Percentiles rank a stretch among this genome's conserved stretches.
Evolutionary conservation across 2,329 filamentous ascomycete genomes (phyloP).

Genomic region (Leptographium flavum): DNA sequence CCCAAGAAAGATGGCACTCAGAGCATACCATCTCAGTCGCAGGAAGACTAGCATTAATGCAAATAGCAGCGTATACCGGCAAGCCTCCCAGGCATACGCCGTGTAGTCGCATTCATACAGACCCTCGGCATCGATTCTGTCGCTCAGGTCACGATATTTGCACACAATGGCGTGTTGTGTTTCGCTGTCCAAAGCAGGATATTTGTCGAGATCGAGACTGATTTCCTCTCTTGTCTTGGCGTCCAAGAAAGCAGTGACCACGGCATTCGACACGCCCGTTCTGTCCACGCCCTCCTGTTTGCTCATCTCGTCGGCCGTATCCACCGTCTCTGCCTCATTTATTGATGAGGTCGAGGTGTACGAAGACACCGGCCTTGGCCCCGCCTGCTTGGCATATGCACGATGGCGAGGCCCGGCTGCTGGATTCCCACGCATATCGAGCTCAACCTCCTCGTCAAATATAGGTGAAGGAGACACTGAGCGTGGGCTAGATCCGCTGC

Average conservation of each 20-base stretch:
- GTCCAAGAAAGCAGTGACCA: slow-evolving; percentile 50
- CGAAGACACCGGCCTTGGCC: slow-evolving; percentile 30
- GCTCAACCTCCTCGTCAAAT: slow-evolving; percentile 26
- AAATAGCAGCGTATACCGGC: slow-evolving; percentile 59
- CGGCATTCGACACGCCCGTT: background rate
- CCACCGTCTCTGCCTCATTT: slow-evolving; percentile 28
- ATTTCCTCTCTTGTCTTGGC: slow-evolving; percentile 61
- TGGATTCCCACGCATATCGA: background rate
- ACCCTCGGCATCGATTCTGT: slow-evolving; percentile 56
- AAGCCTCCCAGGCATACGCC: slow-evolving; percentile 61
- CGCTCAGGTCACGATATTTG: slow-evolving; percentile 69
- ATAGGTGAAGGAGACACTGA: slow-evolving; percentile 30
- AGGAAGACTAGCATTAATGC: slow-evolving; percentile 46
- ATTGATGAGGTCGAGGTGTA: slow-evolving; percentile 41
- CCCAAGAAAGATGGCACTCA: slow-evolving; percentile 63
- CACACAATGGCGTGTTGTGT: slow-evolving; percentile 63
- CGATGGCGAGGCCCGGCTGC: background rate
- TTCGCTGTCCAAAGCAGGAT: slow-evolving; percentile 58
- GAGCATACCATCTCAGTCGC: slow-evolving; percentile 48
- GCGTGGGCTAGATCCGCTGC: slow-evolving; percentile 10
- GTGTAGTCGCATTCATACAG: slow-evolving; percentile 76
- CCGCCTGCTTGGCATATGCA: background rate
- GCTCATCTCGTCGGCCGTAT: slow-evolving; percentile 15
- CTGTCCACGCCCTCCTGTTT: background rate
- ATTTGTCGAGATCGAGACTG: slow-evolving; percentile 61